Percentiles rank a stretch among this genome's conserved stretches.
Evolutionary conservation across 208 protist genomes (phyloP).

Genomic region (Angomonas ambiguus): DNA sequence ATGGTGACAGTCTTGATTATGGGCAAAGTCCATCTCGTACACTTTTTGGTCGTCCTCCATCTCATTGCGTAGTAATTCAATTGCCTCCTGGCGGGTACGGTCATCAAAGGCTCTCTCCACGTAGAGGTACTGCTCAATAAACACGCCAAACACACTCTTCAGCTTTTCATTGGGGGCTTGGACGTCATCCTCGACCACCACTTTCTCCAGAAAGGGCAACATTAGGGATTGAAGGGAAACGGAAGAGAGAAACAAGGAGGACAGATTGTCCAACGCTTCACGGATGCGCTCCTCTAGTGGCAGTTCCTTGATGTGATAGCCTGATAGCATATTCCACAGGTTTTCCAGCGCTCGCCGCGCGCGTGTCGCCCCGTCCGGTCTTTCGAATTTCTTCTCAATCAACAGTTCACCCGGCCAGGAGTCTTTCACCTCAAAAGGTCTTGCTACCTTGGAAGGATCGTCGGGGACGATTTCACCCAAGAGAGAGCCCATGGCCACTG

Average conservation of each 20-base stretch:
- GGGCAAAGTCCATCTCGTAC: constrained; percentile 65
- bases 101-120: constrained; percentile 68
- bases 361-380: constrained; percentile 53
- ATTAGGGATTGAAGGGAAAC: constrained; percentile 50
- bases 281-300: constrained; percentile 45
- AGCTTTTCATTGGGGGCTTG: constrained; percentile 65
- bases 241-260: constrained; percentile 62
- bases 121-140: constrained; percentile 68
- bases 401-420: constrained; percentile 59
- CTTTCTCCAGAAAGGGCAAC: constrained; percentile 35
- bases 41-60: constrained; percentile 31
- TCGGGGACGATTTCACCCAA: constrained; percentile 92
- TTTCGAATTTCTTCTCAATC: constrained; percentile 42
- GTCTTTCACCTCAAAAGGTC: constrained; percentile 50
- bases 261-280: constrained; percentile 47
- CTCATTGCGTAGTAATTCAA: constrained; percentile 50
- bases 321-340: constrained; percentile 67
- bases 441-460: constrained; percentile 85
- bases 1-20: constrained; percentile 73
- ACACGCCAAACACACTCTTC: constrained; percentile 35
- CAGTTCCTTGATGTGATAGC: constrained; percentile 61
- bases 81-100: constrained; percentile 59
- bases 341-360: constrained; percentile 55
- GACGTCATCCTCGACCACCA: constrained; percentile 11
- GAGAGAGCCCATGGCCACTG: constrained; percentile 91